phyloP scores from a whole-genome alignment of 2,329 filamentous ascomycete genomes.

The Xylaria sp. region DNA sequence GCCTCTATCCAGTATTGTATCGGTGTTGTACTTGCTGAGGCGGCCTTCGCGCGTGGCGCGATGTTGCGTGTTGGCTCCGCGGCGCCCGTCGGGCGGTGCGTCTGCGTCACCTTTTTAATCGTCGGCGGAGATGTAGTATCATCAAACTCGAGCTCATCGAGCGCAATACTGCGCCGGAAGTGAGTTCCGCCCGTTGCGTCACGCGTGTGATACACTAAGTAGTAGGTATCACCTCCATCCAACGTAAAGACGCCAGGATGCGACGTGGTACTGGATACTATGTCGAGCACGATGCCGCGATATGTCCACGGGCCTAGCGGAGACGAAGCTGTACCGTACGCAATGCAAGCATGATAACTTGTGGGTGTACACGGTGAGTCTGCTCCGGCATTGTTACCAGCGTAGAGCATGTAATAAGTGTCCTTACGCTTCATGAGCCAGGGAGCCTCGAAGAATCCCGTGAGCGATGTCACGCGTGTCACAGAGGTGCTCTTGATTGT shows the following conservation, averaged over 20 bases:
- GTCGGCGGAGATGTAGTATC: constrained; percentile 45
- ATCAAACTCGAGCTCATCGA: constrained; percentile 51
- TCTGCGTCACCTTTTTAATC: constrained; percentile 49
- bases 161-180: constrained; percentile 45
- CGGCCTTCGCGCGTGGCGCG: constrained; percentile 45
- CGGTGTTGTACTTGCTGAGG: constrained; percentile 46
- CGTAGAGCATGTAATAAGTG: constrained; percentile 56
- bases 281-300: constrained; percentile 49
- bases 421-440: constrained; percentile 49
- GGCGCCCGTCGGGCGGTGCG: constrained; percentile 41
- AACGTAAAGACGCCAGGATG: constrained; percentile 51
- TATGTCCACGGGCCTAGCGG: constrained; percentile 54
- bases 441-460: constrained; percentile 54
- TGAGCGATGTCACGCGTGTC: constrained; percentile 44
- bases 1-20: constrained; percentile 54
- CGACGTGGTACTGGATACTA: constrained; percentile 53
- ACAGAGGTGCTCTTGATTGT: constrained; percentile 47
- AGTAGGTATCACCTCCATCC: constrained; percentile 45
- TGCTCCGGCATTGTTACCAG: constrained; percentile 53
- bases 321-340: constrained; percentile 51
- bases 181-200: constrained; percentile 51
- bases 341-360: constrained; percentile 54
- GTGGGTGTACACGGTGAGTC: constrained; percentile 54
- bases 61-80: constrained; percentile 50
- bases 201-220: constrained; percentile 52